phyloP scores from a whole-genome alignment of 192 early-diverging fungal species.

The Mortierella hygrophila region DNA sequence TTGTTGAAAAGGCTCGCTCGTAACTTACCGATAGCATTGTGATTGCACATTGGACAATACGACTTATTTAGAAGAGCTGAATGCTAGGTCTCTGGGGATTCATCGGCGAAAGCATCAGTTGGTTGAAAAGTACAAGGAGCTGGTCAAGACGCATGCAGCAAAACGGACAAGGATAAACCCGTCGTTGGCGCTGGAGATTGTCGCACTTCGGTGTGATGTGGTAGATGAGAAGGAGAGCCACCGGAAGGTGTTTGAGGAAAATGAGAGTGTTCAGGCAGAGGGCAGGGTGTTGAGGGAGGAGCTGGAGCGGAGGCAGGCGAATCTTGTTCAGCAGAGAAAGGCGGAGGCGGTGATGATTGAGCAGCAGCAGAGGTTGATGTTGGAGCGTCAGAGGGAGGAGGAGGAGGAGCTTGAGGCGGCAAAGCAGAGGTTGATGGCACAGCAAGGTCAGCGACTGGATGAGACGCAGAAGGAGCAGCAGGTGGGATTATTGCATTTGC shows the following conservation, averaged over 20 bases:
- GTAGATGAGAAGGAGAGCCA: constrained; percentile 33
- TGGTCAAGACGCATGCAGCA: constrained; percentile 16
- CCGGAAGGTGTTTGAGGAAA: constrained; percentile 3
- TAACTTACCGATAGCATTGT: too few relatives aligned
- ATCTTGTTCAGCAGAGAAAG: constrained; percentile 29
- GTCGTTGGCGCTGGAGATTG: constrained; percentile 29
- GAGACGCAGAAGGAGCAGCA: constrained; percentile 21
- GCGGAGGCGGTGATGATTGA: constrained; percentile 43
- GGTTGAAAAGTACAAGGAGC: constrained; percentile 11
- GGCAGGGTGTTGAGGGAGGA: constrained; percentile 25
- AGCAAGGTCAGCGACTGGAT: constrained; percentile 19
- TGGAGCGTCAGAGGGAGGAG: constrained; percentile 40
- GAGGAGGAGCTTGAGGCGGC: constrained; percentile 17
- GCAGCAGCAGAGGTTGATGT: constrained; percentile 40
- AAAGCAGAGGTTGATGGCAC: constrained; percentile 25
- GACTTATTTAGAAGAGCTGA: constrained; percentile 18
- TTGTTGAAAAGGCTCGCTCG: too few relatives aligned
- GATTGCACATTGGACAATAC: too few relatives aligned
- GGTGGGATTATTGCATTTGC: constrained; percentile 5
- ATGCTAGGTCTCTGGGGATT: constrained; percentile 12
- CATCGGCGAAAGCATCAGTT: constrained; percentile 21
- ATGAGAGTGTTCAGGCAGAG: constrained; percentile 9
- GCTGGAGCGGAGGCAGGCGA: constrained; percentile 16
- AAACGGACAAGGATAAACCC: constrained; percentile 23
- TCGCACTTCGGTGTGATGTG: constrained; percentile 16